Conservation (phyloP, 1,284 basidiomycete species). For the Marasmius sp. region DNA sequence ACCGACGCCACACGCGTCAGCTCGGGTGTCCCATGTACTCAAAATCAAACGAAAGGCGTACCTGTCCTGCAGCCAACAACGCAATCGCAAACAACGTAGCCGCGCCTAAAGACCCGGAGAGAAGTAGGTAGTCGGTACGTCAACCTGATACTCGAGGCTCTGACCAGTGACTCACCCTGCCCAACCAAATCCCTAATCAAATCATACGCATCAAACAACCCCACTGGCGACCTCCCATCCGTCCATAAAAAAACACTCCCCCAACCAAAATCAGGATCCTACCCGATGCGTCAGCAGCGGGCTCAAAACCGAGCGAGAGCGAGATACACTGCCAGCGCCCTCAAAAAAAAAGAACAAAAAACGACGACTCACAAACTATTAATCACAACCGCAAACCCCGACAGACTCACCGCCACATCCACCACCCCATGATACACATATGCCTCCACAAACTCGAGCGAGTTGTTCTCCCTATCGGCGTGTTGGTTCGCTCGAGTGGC, state of each 20-base stretch:
- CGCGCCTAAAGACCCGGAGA: constrained; percentile 53
- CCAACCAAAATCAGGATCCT: constrained; percentile 58
- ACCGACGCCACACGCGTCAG: no score
- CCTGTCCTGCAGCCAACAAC: constrained; percentile 76
- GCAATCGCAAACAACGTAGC: constrained; percentile 78
- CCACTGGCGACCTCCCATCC: constrained; percentile 39
- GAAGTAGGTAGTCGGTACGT: not conserved
- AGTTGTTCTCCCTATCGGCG: constrained; percentile 48
- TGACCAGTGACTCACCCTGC: constrained; percentile 40
- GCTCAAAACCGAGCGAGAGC: not conserved
- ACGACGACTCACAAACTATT: constrained; percentile 57
- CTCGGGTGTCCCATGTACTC: no score
- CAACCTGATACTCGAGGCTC: not conserved
- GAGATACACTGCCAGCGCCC: no score
- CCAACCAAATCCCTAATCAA: constrained; percentile 61
- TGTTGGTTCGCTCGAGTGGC: constrained; percentile 28
- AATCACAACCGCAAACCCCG: constrained; percentile 72
- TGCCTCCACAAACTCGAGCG: constrained; percentile 56
- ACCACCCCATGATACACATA: constrained; percentile 66
- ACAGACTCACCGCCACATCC: constrained; percentile 51
- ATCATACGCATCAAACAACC: constrained; percentile 70
- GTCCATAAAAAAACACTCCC: constrained; percentile 48
- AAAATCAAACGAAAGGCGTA: constrained; percentile 23
- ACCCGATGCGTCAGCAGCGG: not conserved
- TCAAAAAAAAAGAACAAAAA: no score